Conservation (phyloP, 495 filamentous ascomycete species). For the Annulohypoxylon moriforme region DNA sequence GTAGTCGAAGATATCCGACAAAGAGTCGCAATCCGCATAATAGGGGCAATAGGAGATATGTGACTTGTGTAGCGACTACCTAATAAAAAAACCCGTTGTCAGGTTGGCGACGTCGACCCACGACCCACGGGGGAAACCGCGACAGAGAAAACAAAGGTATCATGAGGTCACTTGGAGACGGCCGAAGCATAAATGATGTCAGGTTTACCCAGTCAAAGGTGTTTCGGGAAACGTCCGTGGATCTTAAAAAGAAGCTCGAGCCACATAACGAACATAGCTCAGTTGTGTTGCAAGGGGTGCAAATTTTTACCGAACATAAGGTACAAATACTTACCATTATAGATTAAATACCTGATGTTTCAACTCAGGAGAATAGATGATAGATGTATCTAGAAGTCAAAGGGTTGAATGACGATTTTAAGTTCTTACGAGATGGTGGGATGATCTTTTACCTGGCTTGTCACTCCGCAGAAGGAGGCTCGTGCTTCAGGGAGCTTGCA, state of each 20-base stretch:
- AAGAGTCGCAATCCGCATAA: neutral
- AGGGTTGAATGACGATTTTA: slow-evolving; percentile 9
- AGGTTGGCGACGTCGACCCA: slow-evolving; percentile 16
- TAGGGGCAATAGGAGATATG: neutral
- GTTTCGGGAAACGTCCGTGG: slow-evolving; percentile 43
- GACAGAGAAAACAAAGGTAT: slow-evolving; percentile 20
- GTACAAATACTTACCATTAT: slow-evolving; percentile 14
- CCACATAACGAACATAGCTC: slow-evolving; percentile 28
- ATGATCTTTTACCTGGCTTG: slow-evolving; percentile 30
- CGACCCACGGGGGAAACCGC: neutral
- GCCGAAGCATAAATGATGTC: slow-evolving; percentile 39
- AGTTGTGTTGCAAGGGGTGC: neutral
- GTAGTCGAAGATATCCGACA: slow-evolving; percentile 9
- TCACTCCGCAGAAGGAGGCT: slow-evolving; percentile 27
- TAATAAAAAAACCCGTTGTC: neutral
- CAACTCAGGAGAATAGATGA: neutral
- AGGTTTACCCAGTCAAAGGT: slow-evolving; percentile 19
- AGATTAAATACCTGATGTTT: neutral
- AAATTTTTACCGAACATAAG: slow-evolving; percentile 20
- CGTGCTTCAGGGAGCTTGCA: slow-evolving; percentile 22
- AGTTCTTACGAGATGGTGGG: slow-evolving; percentile 29
- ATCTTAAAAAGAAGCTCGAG: slow-evolving; percentile 24
- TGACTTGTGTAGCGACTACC: neutral
- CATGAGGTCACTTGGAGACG: slow-evolving; percentile 46
- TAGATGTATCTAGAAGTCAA: slow-evolving; percentile 1